Evolutionary conservation across 345 rosid genomes (phyloP), one percentile per base, ranked within the genome.

Genomic region (Hibiscus mutabilis): DNA sequence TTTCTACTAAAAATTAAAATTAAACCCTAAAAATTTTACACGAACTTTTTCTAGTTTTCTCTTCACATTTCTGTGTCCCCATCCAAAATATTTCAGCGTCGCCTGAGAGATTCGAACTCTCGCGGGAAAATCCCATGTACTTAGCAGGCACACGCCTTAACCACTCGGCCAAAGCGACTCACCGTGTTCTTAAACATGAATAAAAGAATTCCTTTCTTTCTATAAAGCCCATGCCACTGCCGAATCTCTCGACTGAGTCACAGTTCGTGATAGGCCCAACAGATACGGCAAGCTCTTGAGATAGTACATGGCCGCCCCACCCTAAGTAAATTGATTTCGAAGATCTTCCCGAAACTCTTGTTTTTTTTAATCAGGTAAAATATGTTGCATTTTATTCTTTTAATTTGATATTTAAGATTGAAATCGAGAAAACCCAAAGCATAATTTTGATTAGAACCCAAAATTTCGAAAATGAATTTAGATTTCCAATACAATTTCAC

Each of bases 81-180:
- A 27, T 27, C 29, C 29, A 27, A 27, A 27, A 27, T n/a, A 27
- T 0, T 0, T 1, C 29, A 27, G 29, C 29, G 35, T 33, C 88
- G 88, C 91, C 93, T 85, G 85, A 85, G 83, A 84, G 89, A 86
- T 85, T 87, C 88, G 87, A 87, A 85, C 86, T 87, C 88, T 83
- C 89, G 93, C 89, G 87, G 87, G 87, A 87, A 82, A 80, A 84
- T 90, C 88, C 94, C 86, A 87, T 85, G 85, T 8, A 37, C 42
- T 37, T 37, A 37, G 42, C 42, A 6, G 42, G 42, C 42, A 37
- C 89, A 81, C 83, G 89, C 87, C 87, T 82, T 85, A 83, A 85
- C 88, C 84, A 85, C 84, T 82, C 87, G 82, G 84, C 83, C 86
- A 80, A 83, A 83, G 82, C 79, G 82, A 58, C 61, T 4, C 2